Evolutionary conservation across 805 yeast species (phyloP).

Genomic region (Metschnikowia borealis): DNA sequence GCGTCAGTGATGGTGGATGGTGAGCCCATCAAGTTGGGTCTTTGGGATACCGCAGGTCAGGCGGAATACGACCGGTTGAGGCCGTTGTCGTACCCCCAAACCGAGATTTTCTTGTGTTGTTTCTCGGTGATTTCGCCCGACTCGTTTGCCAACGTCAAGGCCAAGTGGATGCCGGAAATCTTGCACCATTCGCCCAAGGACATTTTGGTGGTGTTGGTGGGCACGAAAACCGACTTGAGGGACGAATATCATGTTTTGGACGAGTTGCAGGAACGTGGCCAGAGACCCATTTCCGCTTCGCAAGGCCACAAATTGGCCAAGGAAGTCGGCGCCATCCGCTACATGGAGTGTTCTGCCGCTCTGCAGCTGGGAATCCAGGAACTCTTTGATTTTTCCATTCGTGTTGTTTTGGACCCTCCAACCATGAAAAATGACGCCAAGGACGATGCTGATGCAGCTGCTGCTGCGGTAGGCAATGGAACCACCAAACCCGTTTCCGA

Average conservation of each 20-base stretch:
- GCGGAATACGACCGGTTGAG: constrained; percentile 86
- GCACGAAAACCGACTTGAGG: constrained; percentile 85
- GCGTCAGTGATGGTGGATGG: constrained; percentile 81
- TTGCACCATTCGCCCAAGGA: constrained; percentile 76
- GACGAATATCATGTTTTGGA: constrained; percentile 75
- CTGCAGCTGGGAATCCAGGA: constrained; percentile 83
- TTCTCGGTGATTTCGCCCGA: constrained; percentile 80
- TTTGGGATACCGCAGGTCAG: constrained; percentile 97
- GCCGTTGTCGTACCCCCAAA: constrained; percentile 88
- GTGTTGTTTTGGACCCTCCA: constrained; percentile 58
- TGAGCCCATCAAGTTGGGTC: constrained; percentile 76
- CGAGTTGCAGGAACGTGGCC: constrained; percentile 58
- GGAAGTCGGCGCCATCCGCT: constrained; percentile 67
- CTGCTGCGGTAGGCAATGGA: constrained; percentile 10
- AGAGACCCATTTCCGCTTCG: constrained; percentile 54
- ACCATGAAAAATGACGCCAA: constrained; percentile 13
- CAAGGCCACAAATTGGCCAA: constrained; percentile 68
- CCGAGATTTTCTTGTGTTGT: constrained; percentile 82
- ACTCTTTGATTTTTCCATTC: constrained; percentile 79
- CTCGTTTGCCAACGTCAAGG: constrained; percentile 73
- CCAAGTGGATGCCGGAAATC: constrained; percentile 78
- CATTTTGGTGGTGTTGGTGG: constrained; percentile 67
- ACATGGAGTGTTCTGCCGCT: constrained; percentile 87
- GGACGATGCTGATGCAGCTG: constrained; percentile 9
- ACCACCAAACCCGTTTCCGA: constrained; percentile 1